These are phyloP conservation scores for Aspergillus incahuasiensis DNA, from an alignment of 495 filamentous ascomycete species.

Conservation along the genomic window DNA sequence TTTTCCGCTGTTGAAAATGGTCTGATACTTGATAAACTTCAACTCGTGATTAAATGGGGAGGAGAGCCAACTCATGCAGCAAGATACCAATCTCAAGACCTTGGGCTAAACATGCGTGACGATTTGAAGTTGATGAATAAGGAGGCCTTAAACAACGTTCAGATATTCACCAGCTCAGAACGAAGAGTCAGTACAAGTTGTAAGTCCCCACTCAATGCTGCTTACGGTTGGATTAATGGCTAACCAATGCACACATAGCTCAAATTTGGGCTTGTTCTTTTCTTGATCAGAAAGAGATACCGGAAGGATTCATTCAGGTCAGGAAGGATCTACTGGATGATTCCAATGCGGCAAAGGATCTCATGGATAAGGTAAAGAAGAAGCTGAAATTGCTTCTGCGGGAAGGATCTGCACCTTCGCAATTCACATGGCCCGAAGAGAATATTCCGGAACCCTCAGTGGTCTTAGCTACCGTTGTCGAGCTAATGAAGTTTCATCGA, in stretches of 20 bases:
- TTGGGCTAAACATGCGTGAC: conserved; percentile 92
- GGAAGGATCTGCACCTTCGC: conserved; percentile 82
- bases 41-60: conserved; percentile 98
- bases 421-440: conserved; percentile 94
- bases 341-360: conserved; percentile 98
- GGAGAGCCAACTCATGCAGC: conserved; percentile 97
- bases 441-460: conserved; percentile 89
- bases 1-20: conserved; percentile 87
- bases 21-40: conserved; percentile 87
- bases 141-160: conserved; percentile 82
- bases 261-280: conserved; percentile 96
- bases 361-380: conserved; percentile 99
- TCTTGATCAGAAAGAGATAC: conserved; percentile 77
- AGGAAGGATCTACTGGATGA: conserved; percentile 95
- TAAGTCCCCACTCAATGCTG: conserved; percentile 28
- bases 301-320: conserved; percentile 76
- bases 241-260: conserved; percentile 37
- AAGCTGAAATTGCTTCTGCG: conserved; percentile 88
- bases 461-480: conserved; percentile 85
- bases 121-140: conserved; percentile 91
- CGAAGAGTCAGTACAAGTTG: conserved; percentile 86
- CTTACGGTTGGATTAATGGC: neutral
- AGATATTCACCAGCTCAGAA: conserved; percentile 92
- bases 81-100: conserved; percentile 89
- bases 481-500: conserved; percentile 96